phyloP scores from a whole-genome alignment of 495 filamentous ascomycete species.

The Aspergillus heteromorphus region DNA sequence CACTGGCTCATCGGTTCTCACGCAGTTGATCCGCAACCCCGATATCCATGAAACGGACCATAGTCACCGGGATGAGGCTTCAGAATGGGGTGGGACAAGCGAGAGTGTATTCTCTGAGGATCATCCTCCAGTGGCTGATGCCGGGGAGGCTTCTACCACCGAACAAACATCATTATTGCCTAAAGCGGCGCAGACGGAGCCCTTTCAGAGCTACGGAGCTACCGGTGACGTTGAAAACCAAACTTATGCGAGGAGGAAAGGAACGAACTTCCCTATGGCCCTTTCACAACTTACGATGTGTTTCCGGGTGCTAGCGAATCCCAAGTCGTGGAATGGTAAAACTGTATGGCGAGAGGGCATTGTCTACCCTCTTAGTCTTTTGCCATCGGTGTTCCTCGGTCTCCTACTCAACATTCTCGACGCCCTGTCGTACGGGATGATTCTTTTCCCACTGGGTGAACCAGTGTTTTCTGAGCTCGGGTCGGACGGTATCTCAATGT shows the following conservation, averaged over 20 bases:
- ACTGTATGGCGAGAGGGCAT: constrained; percentile 59
- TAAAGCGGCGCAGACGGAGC: constrained; percentile 23
- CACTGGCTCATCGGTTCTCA: constrained; percentile 52
- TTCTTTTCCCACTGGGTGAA: constrained; percentile 85
- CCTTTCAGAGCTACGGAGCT: constrained; percentile 26
- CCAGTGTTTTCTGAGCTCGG: constrained; percentile 78
- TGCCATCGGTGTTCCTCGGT: constrained; percentile 85
- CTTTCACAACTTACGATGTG: constrained; percentile 22
- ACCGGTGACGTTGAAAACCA: constrained; percentile 38
- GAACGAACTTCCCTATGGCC: constrained; percentile 11
- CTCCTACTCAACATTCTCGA: constrained; percentile 89
- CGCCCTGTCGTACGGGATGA: constrained; percentile 94
- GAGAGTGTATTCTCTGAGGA: constrained; percentile 4
- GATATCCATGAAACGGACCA: constrained; percentile 25
- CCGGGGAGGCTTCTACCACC: constrained; percentile 16
- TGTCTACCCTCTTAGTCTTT: constrained; percentile 57
- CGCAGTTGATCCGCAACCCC: constrained; percentile 58
- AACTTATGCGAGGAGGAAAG: constrained; percentile 8
- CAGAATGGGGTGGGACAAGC: constrained; percentile 10
- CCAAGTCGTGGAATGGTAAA: constrained; percentile 67
- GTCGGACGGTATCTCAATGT: constrained; percentile 93
- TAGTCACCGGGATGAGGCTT: constrained; percentile 14
- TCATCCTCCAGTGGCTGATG: neutral
- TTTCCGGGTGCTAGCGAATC: constrained; percentile 37
- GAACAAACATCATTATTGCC: constrained; percentile 42